Evolutionary conservation across 2,329 filamentous ascomycete species (phyloP).

Genomic region (Botrytis tulipae): DNA sequence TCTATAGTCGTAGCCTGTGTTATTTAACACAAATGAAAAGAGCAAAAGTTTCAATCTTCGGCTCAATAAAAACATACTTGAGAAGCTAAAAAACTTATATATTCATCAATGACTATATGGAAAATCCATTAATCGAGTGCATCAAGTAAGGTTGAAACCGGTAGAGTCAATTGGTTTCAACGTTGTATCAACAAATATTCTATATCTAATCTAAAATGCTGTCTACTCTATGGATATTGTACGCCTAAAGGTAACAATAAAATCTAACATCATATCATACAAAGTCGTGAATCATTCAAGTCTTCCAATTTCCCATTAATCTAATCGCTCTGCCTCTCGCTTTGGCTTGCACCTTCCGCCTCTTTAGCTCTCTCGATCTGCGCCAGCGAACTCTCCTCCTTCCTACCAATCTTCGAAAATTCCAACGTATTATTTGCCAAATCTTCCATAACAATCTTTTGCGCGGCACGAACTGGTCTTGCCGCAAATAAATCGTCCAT

Average conservation of each 20-base stretch:
- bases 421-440: constrained; percentile 29
- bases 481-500: constrained; percentile 61
- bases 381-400: background rate
- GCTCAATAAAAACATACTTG: too few relatives aligned
- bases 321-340: background rate
- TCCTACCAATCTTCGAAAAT: constrained; percentile 25
- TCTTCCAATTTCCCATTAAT: background rate
- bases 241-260: background rate
- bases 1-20: too few relatives aligned
- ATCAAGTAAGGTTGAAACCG: too few relatives aligned
- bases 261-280: background rate
- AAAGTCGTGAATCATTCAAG: background rate
- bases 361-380: constrained; percentile 5
- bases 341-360: background rate
- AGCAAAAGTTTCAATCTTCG: too few relatives aligned
- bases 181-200: background rate
- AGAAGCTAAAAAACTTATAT: too few relatives aligned
- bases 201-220: background rate
- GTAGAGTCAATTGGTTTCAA: background rate
- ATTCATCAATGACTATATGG: too few relatives aligned
- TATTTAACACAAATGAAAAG: too few relatives aligned
- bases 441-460: constrained; percentile 33
- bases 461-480: constrained; percentile 29
- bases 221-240: background rate
- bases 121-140: too few relatives aligned